Percentiles rank a stretch among this genome's conserved stretches.
Conservation (phyloP, 805 yeast genomes). For the Babjeviella inositovora region DNA sequence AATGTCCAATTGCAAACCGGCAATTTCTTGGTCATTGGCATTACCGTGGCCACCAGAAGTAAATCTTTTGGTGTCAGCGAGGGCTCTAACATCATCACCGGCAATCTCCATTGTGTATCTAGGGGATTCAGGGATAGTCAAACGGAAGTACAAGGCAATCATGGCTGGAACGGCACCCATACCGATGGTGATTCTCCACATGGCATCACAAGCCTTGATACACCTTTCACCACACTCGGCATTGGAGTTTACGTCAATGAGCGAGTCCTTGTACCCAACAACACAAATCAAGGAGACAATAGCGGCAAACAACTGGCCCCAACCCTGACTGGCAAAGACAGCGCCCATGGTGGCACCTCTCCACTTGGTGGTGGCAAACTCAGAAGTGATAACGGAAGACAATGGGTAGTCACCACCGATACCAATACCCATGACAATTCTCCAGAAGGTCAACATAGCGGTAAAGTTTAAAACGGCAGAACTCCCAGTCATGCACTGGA, state of each 20-base stretch:
- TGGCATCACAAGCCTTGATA: constrained; percentile 71
- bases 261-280: constrained; percentile 56
- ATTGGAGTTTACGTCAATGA: constrained; percentile 35
- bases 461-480: constrained; percentile 60
- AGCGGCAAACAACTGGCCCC: constrained; percentile 88
- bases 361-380: constrained; percentile 89
- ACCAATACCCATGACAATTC: constrained; percentile 90
- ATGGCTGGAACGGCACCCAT: constrained; percentile 84
- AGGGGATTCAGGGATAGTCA: constrained; percentile 91
- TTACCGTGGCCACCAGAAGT: constrained; percentile 31
- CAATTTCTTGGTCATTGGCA: constrained; percentile 26
- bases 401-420: constrained; percentile 96
- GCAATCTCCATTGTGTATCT: constrained; percentile 73
- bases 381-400: constrained; percentile 86
- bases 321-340: constrained; percentile 92
- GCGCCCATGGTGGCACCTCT: constrained; percentile 98
- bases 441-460: constrained; percentile 60
- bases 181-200: constrained; percentile 89
- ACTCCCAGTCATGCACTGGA: constrained; percentile 60
- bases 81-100: constrained; percentile 36
- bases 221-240: constrained; percentile 52
- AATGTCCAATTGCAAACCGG: constrained; percentile 23
- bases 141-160: constrained; percentile 76
- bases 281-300: constrained; percentile 64
- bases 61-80: constrained; percentile 38